These are phyloP conservation scores for Monosporascus sp. DNA, from an alignment of 2,329 filamentous ascomycete genomes.

Conservation along the genomic window DNA sequence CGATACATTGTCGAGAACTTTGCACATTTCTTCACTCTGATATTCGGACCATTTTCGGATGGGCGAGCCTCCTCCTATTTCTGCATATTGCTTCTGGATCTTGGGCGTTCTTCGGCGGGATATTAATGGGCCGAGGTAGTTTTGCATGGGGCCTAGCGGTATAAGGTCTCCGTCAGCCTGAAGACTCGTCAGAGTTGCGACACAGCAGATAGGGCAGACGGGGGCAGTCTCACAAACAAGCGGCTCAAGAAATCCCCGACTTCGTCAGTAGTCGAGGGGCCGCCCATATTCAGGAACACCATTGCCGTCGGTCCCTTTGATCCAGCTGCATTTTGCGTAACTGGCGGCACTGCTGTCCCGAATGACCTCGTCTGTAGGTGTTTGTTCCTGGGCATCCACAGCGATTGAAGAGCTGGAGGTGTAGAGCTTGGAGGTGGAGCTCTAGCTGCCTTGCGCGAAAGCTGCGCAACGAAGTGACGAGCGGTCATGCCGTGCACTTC, in stretches of 20 bases:
- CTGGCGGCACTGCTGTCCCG: constrained; percentile 66
- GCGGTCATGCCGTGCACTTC: constrained; percentile 29
- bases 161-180: constrained; percentile 92
- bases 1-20: constrained; percentile 83
- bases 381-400: constrained; percentile 15
- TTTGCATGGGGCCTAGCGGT: constrained; percentile 86
- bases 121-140: constrained; percentile 84
- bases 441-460: constrained; percentile 28
- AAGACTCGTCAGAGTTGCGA: constrained; percentile 10
- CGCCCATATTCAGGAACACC: constrained; percentile 99
- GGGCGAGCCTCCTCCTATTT: constrained; percentile 94
- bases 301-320: constrained; percentile 86
- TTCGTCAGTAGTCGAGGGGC: constrained; percentile 81
- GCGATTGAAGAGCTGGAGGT: constrained; percentile 13
- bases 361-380: constrained; percentile 38
- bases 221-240: constrained; percentile 66
- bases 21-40: constrained; percentile 94
- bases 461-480: constrained; percentile 32
- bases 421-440: constrained; percentile 20
- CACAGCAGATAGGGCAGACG: constrained; percentile 1
- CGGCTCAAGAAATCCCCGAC: constrained; percentile 86
- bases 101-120: constrained; percentile 85
- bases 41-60: constrained; percentile 98
- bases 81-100: constrained; percentile 91
- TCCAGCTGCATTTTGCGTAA: constrained; percentile 69